Evolutionary conservation across 73 alveolate genomes (phyloP).

Genomic region (Effrenium voratum): DNA sequence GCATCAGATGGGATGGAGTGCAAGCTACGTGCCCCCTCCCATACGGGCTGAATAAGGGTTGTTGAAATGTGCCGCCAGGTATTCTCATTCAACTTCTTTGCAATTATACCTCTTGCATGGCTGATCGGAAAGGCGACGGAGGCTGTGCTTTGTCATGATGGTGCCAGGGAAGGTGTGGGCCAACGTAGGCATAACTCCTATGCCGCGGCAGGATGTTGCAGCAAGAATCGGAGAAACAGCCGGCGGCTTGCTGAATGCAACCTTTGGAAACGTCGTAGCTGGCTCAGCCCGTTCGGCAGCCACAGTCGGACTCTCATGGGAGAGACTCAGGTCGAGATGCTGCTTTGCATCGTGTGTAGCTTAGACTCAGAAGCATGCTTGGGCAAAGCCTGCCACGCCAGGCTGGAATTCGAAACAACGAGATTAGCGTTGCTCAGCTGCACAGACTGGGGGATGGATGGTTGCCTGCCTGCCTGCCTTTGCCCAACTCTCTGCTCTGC

Average conservation of each 20-base stretch:
- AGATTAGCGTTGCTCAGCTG: slow-evolving; percentile 39
- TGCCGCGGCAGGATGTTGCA: slow-evolving; percentile 50
- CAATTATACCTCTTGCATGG: slow-evolving; percentile 81
- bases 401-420: slow-evolving; percentile 90
- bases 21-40: background rate
- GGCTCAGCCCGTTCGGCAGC: too few species aligned
- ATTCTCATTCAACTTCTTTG: slow-evolving; percentile 68
- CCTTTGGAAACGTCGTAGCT: slow-evolving; percentile 67
- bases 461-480: too few species aligned
- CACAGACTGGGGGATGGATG: too few species aligned
- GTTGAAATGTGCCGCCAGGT: background rate
- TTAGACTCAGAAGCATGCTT: background rate
- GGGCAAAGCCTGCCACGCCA: background rate
- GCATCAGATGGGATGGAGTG: slow-evolving; percentile 19
- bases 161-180: background rate
- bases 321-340: slow-evolving; percentile 81
- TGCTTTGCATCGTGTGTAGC: slow-evolving; percentile 42
- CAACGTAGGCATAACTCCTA: background rate
- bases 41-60: background rate
- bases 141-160: background rate
- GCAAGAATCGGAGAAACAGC: slow-evolving; percentile 91
- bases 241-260: slow-evolving; percentile 70
- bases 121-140: slow-evolving; percentile 82
- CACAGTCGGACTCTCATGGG: too few species aligned
- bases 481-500: too few species aligned